These are phyloP conservation scores for Emericellopsis atlantica DNA, from an alignment of 2,329 filamentous ascomycete genomes.

Conservation along the genomic window DNA sequence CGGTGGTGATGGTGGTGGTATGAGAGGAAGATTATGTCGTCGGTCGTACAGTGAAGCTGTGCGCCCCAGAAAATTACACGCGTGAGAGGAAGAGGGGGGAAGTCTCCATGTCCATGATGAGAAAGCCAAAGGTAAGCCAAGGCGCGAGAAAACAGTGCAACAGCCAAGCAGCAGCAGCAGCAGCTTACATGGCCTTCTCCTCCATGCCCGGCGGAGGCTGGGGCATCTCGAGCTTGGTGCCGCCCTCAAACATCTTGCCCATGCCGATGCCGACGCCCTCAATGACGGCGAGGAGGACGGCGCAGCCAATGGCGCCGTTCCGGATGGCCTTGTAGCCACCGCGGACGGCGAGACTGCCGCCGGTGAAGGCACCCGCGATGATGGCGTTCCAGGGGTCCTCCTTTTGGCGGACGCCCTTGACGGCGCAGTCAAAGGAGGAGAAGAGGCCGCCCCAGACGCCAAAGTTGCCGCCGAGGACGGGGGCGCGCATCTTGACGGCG, in stretches of 20 bases:
- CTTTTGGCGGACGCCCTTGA: slow-evolving; percentile 90
- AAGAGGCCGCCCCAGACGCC: slow-evolving; percentile 96
- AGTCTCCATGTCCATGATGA: too few relatives aligned
- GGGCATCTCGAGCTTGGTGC: slow-evolving; percentile 65
- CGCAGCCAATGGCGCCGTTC: slow-evolving; percentile 94
- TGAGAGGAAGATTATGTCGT: neutral
- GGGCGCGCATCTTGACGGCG: slow-evolving; percentile 93
- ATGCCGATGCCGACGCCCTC: slow-evolving; percentile 96
- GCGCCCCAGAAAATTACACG: neutral
- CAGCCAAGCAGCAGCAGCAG: too few relatives aligned
- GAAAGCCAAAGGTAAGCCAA: too few relatives aligned
- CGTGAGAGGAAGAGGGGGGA: neutral
- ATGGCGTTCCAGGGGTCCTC: slow-evolving; percentile 98
- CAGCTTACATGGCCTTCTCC: neutral
- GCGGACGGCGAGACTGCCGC: slow-evolving; percentile 80
- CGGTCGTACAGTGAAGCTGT: neutral
- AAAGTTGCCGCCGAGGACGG: slow-evolving; percentile 94
- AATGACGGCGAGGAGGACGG: slow-evolving; percentile 86
- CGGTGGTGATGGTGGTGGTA: neutral
- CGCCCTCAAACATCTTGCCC: slow-evolving; percentile 85
- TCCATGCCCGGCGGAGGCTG: slow-evolving; percentile 3
- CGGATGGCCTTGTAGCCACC: slow-evolving; percentile 85
- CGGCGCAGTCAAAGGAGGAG: slow-evolving; percentile 89
- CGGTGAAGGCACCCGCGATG: slow-evolving; percentile 93
- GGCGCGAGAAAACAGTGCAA: too few relatives aligned